Conservation (phyloP, 1,284 basidiomycete species). For the Pascua guehoae region DNA sequence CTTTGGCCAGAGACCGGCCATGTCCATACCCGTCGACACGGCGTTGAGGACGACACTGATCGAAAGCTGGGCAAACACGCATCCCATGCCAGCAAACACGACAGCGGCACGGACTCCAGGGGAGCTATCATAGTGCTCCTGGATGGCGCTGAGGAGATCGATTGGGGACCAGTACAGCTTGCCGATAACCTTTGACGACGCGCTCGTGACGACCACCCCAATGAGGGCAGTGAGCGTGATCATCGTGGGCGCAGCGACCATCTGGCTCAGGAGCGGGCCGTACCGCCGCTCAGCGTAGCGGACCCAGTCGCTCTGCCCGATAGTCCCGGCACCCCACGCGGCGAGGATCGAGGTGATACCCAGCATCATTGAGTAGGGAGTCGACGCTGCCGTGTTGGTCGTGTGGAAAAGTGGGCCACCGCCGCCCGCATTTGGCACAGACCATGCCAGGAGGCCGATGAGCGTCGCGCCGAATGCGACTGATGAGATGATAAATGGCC, state of each 20-base stretch:
- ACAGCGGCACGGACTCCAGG: slow-evolving; percentile 29
- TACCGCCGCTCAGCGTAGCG: slow-evolving; percentile 29
- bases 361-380: slow-evolving; percentile 30
- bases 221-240: slow-evolving; percentile 28
- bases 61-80: slow-evolving; percentile 18
- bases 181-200: slow-evolving; percentile 20
- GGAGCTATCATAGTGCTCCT: slow-evolving; percentile 26
- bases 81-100: slow-evolving; percentile 30
- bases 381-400: slow-evolving; percentile 18
- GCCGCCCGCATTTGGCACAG: slow-evolving; percentile 22
- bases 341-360: slow-evolving; percentile 33
- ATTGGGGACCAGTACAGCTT: slow-evolving; percentile 31
- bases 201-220: slow-evolving; percentile 32
- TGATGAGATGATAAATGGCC: slow-evolving; percentile 30
- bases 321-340: slow-evolving; percentile 29
- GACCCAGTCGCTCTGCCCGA: slow-evolving; percentile 35
- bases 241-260: slow-evolving; percentile 28
- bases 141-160: slow-evolving; percentile 25
- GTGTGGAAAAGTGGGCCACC: slow-evolving; percentile 32
- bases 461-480: slow-evolving; percentile 25
- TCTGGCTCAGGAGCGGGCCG: slow-evolving; percentile 22
- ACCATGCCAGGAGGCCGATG: slow-evolving; percentile 33
- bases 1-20: slow-evolving; percentile 25
- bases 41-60: slow-evolving; percentile 28
- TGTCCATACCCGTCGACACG: slow-evolving; percentile 34